Conservation (phyloP, 257 asterid genomes). For the Ajuga chamaepitys region DNA sequence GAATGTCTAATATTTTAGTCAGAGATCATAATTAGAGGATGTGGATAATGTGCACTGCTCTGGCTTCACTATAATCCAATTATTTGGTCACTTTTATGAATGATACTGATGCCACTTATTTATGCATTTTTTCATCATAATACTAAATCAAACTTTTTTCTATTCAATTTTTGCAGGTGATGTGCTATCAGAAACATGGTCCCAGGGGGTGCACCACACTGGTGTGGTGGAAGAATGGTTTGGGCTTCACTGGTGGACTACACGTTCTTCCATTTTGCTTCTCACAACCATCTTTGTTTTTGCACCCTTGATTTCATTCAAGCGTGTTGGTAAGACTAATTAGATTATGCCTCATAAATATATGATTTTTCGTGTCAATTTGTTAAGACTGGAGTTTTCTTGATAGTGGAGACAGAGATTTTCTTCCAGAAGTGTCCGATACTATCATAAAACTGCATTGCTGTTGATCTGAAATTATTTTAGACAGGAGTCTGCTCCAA, state of each 20-base stretch:
- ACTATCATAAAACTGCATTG: neutral
- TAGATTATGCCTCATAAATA: neutral
- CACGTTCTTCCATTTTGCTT: slow-evolving; percentile 53
- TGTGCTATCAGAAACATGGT: slow-evolving; percentile 73
- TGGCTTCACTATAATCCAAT: neutral
- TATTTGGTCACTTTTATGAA: neutral
- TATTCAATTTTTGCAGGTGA: slow-evolving; percentile 46
- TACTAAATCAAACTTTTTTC: too few relatives aligned
- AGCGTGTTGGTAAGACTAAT: slow-evolving; percentile 64
- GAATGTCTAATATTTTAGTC: slow-evolving; percentile 5
- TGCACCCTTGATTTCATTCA: slow-evolving; percentile 68
- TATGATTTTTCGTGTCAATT: neutral
- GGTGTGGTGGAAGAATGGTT: slow-evolving; percentile 93
- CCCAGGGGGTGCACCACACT: slow-evolving; percentile 72
- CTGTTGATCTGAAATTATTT: neutral
- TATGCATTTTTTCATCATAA: too few relatives aligned
- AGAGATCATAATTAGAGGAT: neutral
- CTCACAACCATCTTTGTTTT: slow-evolving; percentile 57
- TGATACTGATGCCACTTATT: too few relatives aligned
- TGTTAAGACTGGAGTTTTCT: neutral
- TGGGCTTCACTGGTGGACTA: slow-evolving; percentile 82
- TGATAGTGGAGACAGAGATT: neutral
- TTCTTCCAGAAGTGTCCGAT: neutral
- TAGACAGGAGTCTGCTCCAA: neutral
- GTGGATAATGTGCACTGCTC: slow-evolving; percentile 8